These are phyloP conservation scores for Bruguiera parviflora DNA, from an alignment of 345 rosid genomes.

Conservation along the genomic window DNA sequence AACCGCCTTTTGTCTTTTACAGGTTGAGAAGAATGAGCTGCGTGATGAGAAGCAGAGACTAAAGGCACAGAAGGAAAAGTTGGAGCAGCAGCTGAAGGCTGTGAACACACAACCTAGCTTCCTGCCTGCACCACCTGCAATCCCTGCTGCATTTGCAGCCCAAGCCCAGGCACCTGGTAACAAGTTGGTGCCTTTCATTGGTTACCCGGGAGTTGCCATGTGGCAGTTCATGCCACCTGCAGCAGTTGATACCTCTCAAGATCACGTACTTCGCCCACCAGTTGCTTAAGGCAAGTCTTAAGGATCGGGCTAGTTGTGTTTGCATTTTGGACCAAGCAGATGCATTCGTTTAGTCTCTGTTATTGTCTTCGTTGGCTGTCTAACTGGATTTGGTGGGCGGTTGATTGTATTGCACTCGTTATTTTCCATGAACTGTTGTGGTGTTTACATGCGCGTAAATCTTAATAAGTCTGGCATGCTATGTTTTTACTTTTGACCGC, in stretches of 20 bases:
- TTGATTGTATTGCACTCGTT: slow-evolving; percentile 22
- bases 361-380: slow-evolving; percentile 35
- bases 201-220: slow-evolving; percentile 79
- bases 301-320: slow-evolving; percentile 25
- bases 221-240: slow-evolving; percentile 92
- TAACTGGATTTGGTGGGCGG: slow-evolving; percentile 46
- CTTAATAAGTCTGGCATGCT: slow-evolving; percentile 30
- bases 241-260: slow-evolving; percentile 71
- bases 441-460: slow-evolving; percentile 50
- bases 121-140: slow-evolving; percentile 47
- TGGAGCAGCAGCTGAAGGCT: slow-evolving; percentile 63
- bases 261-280: slow-evolving; percentile 95
- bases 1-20: background rate
- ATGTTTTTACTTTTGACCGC: background rate
- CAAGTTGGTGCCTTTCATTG: slow-evolving; percentile 62
- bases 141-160: slow-evolving; percentile 57
- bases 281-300: slow-evolving; percentile 43
- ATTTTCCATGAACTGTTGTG: slow-evolving; percentile 23
- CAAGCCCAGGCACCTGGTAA: slow-evolving; percentile 63
- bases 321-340: slow-evolving; percentile 39
- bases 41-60: slow-evolving; percentile 76
- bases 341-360: slow-evolving; percentile 39
- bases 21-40: slow-evolving; percentile 91
- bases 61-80: slow-evolving; percentile 73
- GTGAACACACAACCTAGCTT: slow-evolving; percentile 64